Percentiles rank a stretch among this genome's conserved stretches.
Evolutionary conservation across 2,329 filamentous ascomycete species (phyloP).

Genomic region (Sporothrix variecibatus): DNA sequence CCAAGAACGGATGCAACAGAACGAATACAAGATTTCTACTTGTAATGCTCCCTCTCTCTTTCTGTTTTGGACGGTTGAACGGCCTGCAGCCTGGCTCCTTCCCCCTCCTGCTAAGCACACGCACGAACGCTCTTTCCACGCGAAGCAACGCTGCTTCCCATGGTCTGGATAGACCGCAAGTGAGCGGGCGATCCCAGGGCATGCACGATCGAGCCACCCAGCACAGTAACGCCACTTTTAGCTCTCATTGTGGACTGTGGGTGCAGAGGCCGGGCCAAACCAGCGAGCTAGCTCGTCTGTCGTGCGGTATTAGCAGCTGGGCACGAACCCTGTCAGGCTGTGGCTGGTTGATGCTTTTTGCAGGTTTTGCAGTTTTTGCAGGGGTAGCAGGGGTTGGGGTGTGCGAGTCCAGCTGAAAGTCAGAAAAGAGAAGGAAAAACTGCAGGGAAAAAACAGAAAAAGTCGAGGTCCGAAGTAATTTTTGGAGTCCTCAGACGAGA

Average conservation of each 20-base stretch:
- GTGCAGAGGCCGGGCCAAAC: not conserved
- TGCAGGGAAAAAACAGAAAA: not conserved
- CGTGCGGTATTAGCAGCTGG: not conserved
- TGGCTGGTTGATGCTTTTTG: conserved; percentile 13
- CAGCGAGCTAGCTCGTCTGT: conserved; percentile 1
- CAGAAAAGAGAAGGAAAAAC: conserved; percentile 4
- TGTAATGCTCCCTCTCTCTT: not conserved
- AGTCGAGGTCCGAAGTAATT: not conserved
- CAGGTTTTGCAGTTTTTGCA: not conserved
- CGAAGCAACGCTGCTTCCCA: conserved; percentile 7
- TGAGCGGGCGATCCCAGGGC: conserved; percentile 15
- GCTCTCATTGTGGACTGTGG: conserved; percentile 6
- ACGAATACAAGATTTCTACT: conserved; percentile 9
- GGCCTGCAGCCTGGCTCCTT: not conserved
- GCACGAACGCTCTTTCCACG: not conserved
- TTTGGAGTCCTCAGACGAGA: not conserved
- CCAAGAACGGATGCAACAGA: conserved; percentile 14
- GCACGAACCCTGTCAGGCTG: conserved; percentile 24
- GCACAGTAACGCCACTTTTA: not conserved
- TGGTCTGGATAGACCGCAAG: not conserved
- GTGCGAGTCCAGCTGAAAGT: conserved; percentile 22
- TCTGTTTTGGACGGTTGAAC: not conserved
- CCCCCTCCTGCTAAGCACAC: not conserved
- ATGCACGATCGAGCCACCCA: conserved; percentile 1
- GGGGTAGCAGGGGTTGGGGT: conserved; percentile 8